Base-by-base conservation (phyloP, 2,329 filamentous ascomycete genomes). In the Xylariaceae sp. region DNA sequence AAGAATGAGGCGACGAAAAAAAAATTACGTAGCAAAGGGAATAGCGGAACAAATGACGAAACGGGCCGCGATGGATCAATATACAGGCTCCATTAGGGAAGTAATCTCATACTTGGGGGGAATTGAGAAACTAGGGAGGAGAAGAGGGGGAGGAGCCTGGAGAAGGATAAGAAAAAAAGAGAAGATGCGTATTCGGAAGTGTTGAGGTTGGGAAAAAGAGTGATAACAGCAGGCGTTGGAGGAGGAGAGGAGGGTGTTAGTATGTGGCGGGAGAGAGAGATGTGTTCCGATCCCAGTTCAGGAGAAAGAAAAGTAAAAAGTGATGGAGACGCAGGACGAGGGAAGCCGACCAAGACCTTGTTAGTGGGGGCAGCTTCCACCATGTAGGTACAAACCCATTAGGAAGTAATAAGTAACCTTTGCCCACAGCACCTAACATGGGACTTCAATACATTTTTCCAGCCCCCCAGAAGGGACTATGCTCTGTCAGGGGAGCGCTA, bases 51-150 rank as follows among this genome's bases (percentile, higher is more conserved):
- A 56, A 56, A 55, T 55, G 55, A 59, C 60, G 59, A 62, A 61
- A 58, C 54, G 49, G 56, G 58, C 55, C 56, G 55, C n/a, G n/a
- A n/a, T n/a, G 52, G 51, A 53, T 63, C 61, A 64, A 64, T 64
- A 64, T 64, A 64, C 62, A 64, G 62, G 59, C 62, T 61, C 59
- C 61, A 64, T 64, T 64, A 64, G 55, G 53, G 56, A 58, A 57
- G 55, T 60, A 56, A 48, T 49, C 54, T 44, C 56, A 43, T 50
- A 50, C 48, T 34, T 44, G 22, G 37, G 37, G 41, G 35, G 37
- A 41, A 42, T 35, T 37, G 44, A 21, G 12, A 23, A 32, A 37
- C 29, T 52, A 52, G 47, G 51, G 46, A 49, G 44, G 47, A 55
- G n/a, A n/a, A n/a, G n/a, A 52, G 41, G 39, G 45, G 37, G 45